Evolutionary conservation across 345 rosid genomes (phyloP).

Genomic region (Litchi chinensis): DNA sequence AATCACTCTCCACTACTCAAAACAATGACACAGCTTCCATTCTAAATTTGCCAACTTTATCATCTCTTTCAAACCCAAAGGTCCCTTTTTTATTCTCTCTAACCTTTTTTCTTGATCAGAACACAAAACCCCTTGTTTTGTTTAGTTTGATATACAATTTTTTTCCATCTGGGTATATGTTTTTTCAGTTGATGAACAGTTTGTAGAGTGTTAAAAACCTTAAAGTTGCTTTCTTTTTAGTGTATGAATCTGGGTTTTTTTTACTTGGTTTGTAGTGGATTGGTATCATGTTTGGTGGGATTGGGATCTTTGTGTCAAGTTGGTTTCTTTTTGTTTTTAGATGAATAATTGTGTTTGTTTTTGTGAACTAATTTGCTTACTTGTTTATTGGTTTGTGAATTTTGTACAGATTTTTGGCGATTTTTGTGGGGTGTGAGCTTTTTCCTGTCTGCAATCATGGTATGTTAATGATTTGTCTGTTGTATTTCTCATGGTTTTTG

Average conservation of each 20-base stretch:
- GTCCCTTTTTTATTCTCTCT: neutral
- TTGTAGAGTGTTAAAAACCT: neutral
- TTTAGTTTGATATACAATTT: neutral
- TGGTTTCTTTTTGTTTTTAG: neutral
- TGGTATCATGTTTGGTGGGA: neutral
- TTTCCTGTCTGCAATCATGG: constrained; percentile 25
- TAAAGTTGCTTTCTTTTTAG: neutral
- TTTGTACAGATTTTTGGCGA: constrained; percentile 16
- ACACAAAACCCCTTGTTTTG: neutral
- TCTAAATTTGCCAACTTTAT: constrained; percentile 1
- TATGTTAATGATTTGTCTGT: constrained; percentile 14
- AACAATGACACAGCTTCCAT: neutral
- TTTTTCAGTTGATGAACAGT: neutral
- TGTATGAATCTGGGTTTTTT: neutral
- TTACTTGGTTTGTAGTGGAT: neutral
- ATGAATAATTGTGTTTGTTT: neutral
- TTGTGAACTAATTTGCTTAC: neutral
- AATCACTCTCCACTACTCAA: neutral
- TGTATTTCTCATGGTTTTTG: constrained; percentile 4
- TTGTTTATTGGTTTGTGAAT: constrained; percentile 7
- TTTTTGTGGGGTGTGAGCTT: constrained; percentile 2
- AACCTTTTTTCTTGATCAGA: constrained; percentile 2
- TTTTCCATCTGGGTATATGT: constrained; percentile 2
- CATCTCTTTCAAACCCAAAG: neutral
- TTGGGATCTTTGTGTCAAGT: constrained; percentile 2